phyloP scores from a whole-genome alignment of 176 grass and related monocot genomes.

The Rhynchospora pubera region DNA sequence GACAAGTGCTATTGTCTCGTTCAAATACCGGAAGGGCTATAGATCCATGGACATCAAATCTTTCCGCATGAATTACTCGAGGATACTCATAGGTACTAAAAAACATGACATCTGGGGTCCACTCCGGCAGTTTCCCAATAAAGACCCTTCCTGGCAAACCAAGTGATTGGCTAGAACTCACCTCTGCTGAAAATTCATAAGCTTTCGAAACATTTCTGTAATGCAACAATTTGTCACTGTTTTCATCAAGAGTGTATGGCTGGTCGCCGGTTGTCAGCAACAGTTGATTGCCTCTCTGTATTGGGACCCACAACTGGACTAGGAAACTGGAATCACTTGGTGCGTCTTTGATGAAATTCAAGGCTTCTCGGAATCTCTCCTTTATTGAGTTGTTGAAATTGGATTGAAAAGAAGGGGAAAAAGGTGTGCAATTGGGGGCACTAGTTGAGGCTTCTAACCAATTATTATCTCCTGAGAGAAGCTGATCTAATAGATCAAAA shows the following conservation, averaged over 20 bases:
- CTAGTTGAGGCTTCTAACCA: constrained; percentile 48
- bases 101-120: constrained; percentile 82
- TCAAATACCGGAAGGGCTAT: constrained; percentile 87
- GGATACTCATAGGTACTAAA: constrained; percentile 72
- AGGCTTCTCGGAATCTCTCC: constrained; percentile 47
- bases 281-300: constrained; percentile 39
- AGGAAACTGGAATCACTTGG: constrained; percentile 51
- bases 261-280: constrained; percentile 65
- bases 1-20: constrained; percentile 39
- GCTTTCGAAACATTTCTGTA: constrained; percentile 64
- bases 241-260: constrained; percentile 55
- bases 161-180: constrained; percentile 26
- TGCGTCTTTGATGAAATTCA: constrained; percentile 50
- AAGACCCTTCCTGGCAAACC: constrained; percentile 82
- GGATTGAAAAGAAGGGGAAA: constrained; percentile 37
- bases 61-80: constrained; percentile 47
- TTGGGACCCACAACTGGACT: constrained; percentile 82
- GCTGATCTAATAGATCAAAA: constrained; percentile 75
- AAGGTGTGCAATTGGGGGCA: constrained; percentile 33
- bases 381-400: constrained; percentile 18
- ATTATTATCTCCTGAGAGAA: constrained; percentile 45
- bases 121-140: constrained; percentile 70
- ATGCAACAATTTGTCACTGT: constrained; percentile 43
- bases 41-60: constrained; percentile 55
- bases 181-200: constrained; percentile 66